These are phyloP conservation scores for Francoa sonchifolia DNA, from an alignment of 441 rosid genomes.

Conservation along the genomic window DNA sequence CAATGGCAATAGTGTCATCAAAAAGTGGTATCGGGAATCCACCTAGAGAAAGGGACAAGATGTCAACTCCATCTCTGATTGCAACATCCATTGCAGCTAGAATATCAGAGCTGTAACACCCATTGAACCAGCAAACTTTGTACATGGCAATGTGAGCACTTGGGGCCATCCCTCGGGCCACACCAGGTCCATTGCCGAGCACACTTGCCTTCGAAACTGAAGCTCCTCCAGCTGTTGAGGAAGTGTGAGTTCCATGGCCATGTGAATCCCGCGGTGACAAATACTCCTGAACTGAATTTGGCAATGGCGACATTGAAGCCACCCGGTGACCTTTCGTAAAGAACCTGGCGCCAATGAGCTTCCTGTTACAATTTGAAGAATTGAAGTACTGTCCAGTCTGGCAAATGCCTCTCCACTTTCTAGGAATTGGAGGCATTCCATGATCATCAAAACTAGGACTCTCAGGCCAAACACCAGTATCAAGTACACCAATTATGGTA, in stretches of 20 bases:
- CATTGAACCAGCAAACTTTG: constrained; percentile 66
- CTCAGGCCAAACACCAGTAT: constrained; percentile 68
- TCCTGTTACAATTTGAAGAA: constrained; percentile 40
- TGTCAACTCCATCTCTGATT: constrained; percentile 46
- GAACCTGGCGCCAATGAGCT: constrained; percentile 57
- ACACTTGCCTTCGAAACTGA: constrained; percentile 43
- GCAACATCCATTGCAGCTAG: constrained; percentile 64
- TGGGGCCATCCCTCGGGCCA: constrained; percentile 61
- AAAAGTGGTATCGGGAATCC: constrained; percentile 52
- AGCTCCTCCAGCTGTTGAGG: constrained; percentile 54
- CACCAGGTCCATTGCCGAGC: constrained; percentile 48
- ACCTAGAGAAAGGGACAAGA: constrained; percentile 57
- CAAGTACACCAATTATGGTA: constrained; percentile 46
- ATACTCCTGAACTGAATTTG: constrained; percentile 31
- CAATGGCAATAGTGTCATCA: constrained; percentile 52
- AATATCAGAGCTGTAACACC: constrained; percentile 67
- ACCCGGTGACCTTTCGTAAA: constrained; percentile 49
- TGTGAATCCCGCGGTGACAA: constrained; percentile 52
- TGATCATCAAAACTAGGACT: constrained; percentile 51
- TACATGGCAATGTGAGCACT: constrained; percentile 54
- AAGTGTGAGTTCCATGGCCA: constrained; percentile 64
- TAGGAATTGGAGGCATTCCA: constrained; percentile 40
- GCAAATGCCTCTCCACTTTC: constrained; percentile 50
- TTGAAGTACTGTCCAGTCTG: constrained; percentile 47
- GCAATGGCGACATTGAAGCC: constrained; percentile 28